Evolutionary conservation across 768 basidiomycete species (phyloP), one percentile per base, ranked within the genome.

Genomic region (Russula brevipes): DNA sequence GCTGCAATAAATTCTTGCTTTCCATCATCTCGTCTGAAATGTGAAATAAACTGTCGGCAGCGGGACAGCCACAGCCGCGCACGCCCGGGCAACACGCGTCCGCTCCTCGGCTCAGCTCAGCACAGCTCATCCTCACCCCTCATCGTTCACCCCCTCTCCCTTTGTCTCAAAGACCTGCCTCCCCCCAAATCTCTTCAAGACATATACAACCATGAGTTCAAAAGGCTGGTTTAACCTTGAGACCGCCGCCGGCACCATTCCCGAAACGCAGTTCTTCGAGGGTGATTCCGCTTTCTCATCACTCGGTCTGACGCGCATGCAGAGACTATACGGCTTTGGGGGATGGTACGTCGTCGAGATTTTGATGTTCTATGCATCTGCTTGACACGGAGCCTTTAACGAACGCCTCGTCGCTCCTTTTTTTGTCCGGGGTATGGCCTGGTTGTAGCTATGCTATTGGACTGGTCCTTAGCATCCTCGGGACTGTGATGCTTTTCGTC

Each of bases 141-240:
- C 45, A 24, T 19, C n/a, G 24, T 10, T 12, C 4, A 17, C 16
- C n/a, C 30, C 35, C 4, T 14, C 41, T 14, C 5, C 41, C 12
- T 16, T 14, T 11, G 4, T 14, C 8, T 16, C 10, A 4, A 24
- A 24, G 24, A 24, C 24, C 1, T 24, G 24, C 24, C 24, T 24
- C 24, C 24, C 41, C 41, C 12, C 41, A 11, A 14, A 14, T 39
- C 44, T 49, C 45, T 51, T 51, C 63, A 12, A 24, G 24, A 24
- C 24, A 24, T 24, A 24, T 24, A 24, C 24, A 24, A 24, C 24
- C 1, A 76, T 82, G 54, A 80, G 78, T 68, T 70, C 73, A 33
- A 89, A 86, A 77, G 90, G 91, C 69, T 94, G 91, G 91, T 82
- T 92, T 73, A 93, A 94, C 71, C 84, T 94, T 70, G 90, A 92